Evolutionary conservation across 2,329 filamentous ascomycete genomes (phyloP), one percentile per base, ranked within the genome.

Genomic region (Sarocladium oryzae): DNA sequence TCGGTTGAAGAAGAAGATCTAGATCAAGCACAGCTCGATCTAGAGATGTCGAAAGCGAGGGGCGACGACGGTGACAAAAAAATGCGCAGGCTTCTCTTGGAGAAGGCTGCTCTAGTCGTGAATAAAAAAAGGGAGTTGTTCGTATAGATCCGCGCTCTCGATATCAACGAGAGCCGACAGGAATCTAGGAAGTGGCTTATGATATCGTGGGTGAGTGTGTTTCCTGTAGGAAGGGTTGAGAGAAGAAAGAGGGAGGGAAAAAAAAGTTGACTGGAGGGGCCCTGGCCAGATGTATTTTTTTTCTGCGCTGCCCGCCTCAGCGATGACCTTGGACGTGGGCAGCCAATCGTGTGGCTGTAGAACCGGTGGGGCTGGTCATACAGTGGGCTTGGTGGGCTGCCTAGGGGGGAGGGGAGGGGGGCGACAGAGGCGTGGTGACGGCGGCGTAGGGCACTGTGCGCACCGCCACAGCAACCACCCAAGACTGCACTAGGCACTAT

Each of bases 1-100:
- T 89, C 85, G 85, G 77, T 79, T 75, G 66, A 66, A 67, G 69
- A 72, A 53, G 56, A 54, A 58, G 82, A 79, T 77, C 78, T 77
- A 82, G 81, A 84, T 81, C 87, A 89, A 86, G 84, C 86, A 72
- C 76, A 75, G 84, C 79, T 84, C 86, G 81, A 89, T 79, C 85
- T 82, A 83, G 77, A 48, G 74, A 56, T 61, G 59, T 67, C 66
- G 60, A 64, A 69, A 68, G 66, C 67, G 71, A 60, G 67, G 66
- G 68, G 56, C 56, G 55, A 56, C 58, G 55, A 57, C 60, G 61
- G 62, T 58, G 63, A 65, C n/a, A n/a, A n/a, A n/a, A 68, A 66
- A 65, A 65, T 69, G 62, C 56, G 61, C 66, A 69, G 63, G 57
- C 60, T 67, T 61, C 64, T 62, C 56, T 51, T 54, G 18, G 55